Evolutionary conservation across 495 filamentous ascomycete genomes (phyloP), one percentile per base, ranked within the genome.

Genomic region (Neurospora hispaniola): DNA sequence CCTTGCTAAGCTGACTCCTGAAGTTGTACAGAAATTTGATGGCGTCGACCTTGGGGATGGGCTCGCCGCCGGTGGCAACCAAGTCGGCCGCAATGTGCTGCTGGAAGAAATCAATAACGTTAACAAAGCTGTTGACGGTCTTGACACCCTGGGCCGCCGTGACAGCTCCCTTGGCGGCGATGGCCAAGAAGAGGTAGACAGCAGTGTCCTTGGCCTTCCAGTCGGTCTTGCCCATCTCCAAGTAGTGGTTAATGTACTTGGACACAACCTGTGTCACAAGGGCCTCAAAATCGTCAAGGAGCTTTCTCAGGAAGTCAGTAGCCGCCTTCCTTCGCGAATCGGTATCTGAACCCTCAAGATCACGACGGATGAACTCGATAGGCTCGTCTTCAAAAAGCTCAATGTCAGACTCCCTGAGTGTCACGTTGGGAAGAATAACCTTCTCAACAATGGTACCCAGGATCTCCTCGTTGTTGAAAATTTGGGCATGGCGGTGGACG

Each of bases 131-230:
- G 82, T 98, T 97, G 42, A 93, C 93, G n/a, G 88, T 92, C 77
- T 91, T 93, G 62, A 98, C 94, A 74, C 96, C 96, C 71, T 94
- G 93, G 11, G 88, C 89, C 6, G 94, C 86, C 2, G 96, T 98
- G 42, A 94, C 87, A 54, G 88, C 85, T 42, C 96, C 95, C 81
- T 96, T 97, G 69, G 94, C 94, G 16, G 96, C 96, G 73, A 98
- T 94, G 35, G 96, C 91, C 43, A 94, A 90, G 84, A 94, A 99
- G 9, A 99, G 89, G 74, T 98, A 98, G 72, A 96, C 90, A 11
- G 96, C 96, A 1, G 95, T 97, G 79, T 99, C 96, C 82, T 99
- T 99, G 42, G 94, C 89, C 81, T 93, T 97, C 96, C 96, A 99
- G 79, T 96, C 92, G 7, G 84, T 85, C 44, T 86, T 85, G 68